Percentiles rank a stretch among this genome's conserved stretches.
phyloP scores from a whole-genome alignment of 176 grass and related monocot genomes.

The Elymus sibiricus region DNA sequence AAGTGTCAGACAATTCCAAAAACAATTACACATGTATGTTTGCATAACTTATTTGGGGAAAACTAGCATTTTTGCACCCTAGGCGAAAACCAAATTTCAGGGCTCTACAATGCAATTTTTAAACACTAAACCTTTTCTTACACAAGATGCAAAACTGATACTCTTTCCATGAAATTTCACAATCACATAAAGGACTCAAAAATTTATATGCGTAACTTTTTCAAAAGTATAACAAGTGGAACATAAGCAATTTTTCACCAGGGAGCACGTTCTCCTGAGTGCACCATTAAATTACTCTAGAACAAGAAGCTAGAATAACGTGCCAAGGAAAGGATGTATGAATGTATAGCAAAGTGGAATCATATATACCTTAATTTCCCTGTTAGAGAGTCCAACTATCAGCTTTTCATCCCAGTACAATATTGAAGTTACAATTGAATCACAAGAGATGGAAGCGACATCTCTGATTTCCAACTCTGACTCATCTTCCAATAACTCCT shows the following conservation, averaged over 20 bases:
- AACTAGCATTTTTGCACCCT: neutral
- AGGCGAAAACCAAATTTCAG: neutral
- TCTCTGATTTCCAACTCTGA: constrained; percentile 68
- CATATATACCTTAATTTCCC: constrained; percentile 74
- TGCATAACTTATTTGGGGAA: neutral
- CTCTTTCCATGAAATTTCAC: neutral
- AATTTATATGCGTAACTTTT: neutral
- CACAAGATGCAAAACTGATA: neutral
- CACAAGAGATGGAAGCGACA: constrained; percentile 65
- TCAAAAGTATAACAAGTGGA: neutral
- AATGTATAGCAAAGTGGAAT: neutral
- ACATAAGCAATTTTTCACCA: neutral
- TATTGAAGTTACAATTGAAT: constrained; percentile 76
- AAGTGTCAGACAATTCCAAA: neutral
- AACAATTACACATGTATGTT: neutral
- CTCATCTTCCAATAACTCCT: constrained; percentile 67
- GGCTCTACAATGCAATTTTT: neutral
- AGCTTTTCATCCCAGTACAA: constrained; percentile 61
- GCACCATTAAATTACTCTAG: neutral
- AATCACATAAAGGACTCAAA: neutral
- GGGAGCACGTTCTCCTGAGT: neutral
- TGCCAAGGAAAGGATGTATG: neutral
- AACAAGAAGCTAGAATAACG: neutral
- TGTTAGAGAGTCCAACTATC: constrained; percentile 76
- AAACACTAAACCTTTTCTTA: neutral